Percentiles rank a stretch among this genome's conserved stretches.
These are phyloP conservation scores for Eucalyptus cladocalyx DNA, from an alignment of 345 rosid species.

Conservation along the genomic window DNA sequence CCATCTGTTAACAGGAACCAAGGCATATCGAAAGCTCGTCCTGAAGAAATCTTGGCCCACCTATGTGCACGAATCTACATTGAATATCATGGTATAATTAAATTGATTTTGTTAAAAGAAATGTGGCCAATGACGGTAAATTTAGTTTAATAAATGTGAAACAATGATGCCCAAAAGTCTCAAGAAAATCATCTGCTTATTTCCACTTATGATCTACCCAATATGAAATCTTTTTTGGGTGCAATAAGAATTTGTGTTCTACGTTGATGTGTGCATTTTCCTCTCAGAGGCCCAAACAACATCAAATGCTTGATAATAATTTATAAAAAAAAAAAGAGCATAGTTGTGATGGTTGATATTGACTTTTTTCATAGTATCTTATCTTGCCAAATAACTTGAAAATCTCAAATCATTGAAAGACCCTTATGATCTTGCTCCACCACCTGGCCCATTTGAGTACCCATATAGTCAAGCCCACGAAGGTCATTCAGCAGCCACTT, in stretches of 20 bases:
- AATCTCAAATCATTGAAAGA: not conserved
- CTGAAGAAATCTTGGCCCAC: not conserved
- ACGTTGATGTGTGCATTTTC: not conserved
- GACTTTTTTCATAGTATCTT: not conserved
- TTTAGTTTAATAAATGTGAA: not conserved
- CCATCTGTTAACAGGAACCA: not conserved
- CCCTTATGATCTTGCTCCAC: not conserved
- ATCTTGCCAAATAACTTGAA: not conserved
- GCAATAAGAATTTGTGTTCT: not conserved
- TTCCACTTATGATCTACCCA: not conserved
- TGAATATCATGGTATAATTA: not conserved
- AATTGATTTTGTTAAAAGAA: not conserved
- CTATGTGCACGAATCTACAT: not conserved
- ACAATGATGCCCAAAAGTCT: not conserved
- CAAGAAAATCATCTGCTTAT: not conserved
- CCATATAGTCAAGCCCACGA: not conserved
- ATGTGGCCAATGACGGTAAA: not conserved
- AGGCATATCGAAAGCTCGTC: not conserved
- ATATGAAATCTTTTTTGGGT: not conserved
- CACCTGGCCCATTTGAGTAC: not conserved
- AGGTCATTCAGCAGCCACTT: not conserved
- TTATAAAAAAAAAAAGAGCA: not conserved
- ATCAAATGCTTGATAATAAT: not conserved
- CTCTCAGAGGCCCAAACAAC: not conserved
- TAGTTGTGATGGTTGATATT: not conserved